Base-by-base conservation (phyloP, 2,329 filamentous ascomycete genomes). In the Ophiostoma sp. region DNA sequence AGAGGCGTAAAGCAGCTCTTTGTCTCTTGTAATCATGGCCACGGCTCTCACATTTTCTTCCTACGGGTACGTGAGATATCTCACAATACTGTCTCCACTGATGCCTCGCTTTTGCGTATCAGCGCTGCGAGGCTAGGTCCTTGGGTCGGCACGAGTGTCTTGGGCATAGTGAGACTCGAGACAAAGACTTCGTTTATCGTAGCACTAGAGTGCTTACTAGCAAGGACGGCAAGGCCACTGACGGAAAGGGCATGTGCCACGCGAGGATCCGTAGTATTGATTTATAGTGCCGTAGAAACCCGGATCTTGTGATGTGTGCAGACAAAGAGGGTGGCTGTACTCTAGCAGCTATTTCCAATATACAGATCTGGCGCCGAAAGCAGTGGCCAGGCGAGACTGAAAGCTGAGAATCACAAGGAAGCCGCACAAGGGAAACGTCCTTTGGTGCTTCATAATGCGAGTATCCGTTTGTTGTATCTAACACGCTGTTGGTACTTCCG, bases 71-170 rank as follows among this genome's bases (percentile, higher is more conserved):
- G 27, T 27, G 2, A 27, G 27, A 27, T 27, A 27, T 27, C 27
- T 27, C 27, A 27, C 27, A 27, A 27, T 27, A 27, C 27, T 27
- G 27, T 27, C 55, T 16, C 44, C 47, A 49, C 55, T 38, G 27
- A 27, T 27, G 27, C 27, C 27, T 27, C 27, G 27, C 2, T 27
- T 27, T 27, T 27, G 1, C 27, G 27, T 27, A 27, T 27, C 27
- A 27, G 27, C 5, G 55, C 55, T 60, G 49, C 27, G 11, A 60
- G 4, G 27, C 27, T 60, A 27, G 27, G 27, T 27, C 27, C 55
- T 60, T 60, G 55, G 55, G 55, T 60, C 55, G 55, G 55, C 55
- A 60, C 55, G 55, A 60, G 55, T 60, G 55, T 60, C 27, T 38
- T 38, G 27, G 55, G 27, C 55, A 38, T 40, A 27, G 55, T 60